A percentile compares a stretch with the other conserved stretches of the same genome.
These are phyloP conservation scores for Arbutus unedo DNA, from an alignment of 148 eudicot species.

Conservation along the genomic window DNA sequence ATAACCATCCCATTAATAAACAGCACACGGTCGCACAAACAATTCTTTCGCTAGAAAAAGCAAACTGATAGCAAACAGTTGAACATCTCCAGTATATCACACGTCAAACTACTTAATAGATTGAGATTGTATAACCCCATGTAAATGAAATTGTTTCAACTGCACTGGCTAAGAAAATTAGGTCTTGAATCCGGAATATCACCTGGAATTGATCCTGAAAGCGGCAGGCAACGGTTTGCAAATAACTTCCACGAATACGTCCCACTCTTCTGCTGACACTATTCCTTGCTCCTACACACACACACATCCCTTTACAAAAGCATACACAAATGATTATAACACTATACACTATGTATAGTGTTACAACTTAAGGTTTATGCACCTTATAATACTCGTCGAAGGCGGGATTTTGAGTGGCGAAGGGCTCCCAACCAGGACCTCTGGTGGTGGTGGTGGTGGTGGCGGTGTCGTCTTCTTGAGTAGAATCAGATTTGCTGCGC, in stretches of 20 bases:
- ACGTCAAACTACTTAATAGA: neutral
- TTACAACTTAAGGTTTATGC: neutral
- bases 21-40: too few relatives aligned
- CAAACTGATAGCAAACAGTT: neutral
- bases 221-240: constrained; percentile 86
- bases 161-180: neutral
- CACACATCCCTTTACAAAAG: neutral
- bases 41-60: neutral
- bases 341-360: neutral
- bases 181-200: neutral
- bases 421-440: constrained; percentile 60
- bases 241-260: constrained; percentile 51
- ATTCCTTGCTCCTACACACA: constrained; percentile 72
- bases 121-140: neutral
- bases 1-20: neutral
- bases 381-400: constrained; percentile 93
- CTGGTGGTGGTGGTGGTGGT: constrained; percentile 12
- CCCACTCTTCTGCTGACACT: constrained; percentile 79
- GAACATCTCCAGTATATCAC: neutral
- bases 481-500: constrained; percentile 39
- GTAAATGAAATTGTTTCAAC: neutral
- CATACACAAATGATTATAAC: neutral
- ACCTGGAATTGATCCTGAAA: constrained; percentile 97
- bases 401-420: constrained; percentile 56
- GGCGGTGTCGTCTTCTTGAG: constrained; percentile 14